Evolutionary conservation across 441 rosid genomes (phyloP), one percentile per base, ranked within the genome.

Genomic region (Erysimum cheiri): DNA sequence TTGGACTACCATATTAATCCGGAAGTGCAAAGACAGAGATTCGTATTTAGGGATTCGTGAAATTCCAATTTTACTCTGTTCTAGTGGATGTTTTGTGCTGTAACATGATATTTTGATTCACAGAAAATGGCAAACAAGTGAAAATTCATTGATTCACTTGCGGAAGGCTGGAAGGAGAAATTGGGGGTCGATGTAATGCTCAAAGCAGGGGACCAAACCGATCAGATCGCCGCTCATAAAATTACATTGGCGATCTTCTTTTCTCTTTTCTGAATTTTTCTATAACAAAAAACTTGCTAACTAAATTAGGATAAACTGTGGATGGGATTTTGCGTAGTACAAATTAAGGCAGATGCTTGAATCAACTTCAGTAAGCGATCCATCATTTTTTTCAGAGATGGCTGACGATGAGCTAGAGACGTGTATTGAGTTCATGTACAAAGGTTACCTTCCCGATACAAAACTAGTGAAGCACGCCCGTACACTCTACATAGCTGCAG

Each of bases 341-440:
- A n/a, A 41, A 41, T 86, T 90, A 56, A 84, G 64, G 74, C 82
- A 13, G 91, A 87, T 53, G 37, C 66, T 0, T 84, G 76, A 14
- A 6, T 14, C 85, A 86, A 85, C 87, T 29, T 72, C 85, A 5
- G 73, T 79, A 37, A 72, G 67, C n/a, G 87, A 81, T 29, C 77
- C 73, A 68, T 88, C 39, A 70, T 80, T 31, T 65, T 65, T 88
- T 11, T 69, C 87, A 0, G 93, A 86, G 15, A 71, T 88, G 52
- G 81, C 75, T 67, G 73, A 19, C 6, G 87, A 85, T 31, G 89
- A 86, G 71, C 85, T 90, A 3, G 81, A 86, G 36, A 70, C 92
- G 10, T 83, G 83, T 5, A 32, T 86, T 19, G 86, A 86, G 48
- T 87, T 87, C 61, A 84, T 90, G 24, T 87, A 86, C 67, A 71